Evolutionary conservation across 2,329 filamentous ascomycete genomes (phyloP).

Genomic region (Lithohypha guttulata): DNA sequence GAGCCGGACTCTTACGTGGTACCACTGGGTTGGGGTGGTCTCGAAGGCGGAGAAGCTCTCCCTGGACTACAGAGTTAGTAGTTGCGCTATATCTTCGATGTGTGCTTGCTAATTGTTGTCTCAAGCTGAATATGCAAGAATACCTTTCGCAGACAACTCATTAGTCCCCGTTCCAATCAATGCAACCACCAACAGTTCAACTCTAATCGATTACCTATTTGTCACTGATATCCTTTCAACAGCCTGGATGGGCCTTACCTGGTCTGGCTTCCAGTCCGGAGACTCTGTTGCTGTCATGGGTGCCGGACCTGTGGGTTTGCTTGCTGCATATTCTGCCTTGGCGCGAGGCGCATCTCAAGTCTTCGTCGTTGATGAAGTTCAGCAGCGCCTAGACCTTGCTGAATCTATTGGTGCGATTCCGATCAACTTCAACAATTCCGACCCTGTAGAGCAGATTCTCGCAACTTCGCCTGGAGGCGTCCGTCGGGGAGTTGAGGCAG

Average conservation of each 20-base stretch:
- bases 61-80: not conserved
- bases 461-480: not conserved
- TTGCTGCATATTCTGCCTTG: conserved; percentile 28
- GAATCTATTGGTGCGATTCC: not conserved
- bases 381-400: not conserved
- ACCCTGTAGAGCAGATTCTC: not conserved
- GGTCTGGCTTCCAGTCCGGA: conserved; percentile 58
- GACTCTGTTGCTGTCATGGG: conserved; percentile 75
- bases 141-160: not conserved
- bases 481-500: not conserved
- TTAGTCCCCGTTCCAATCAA: not conserved
- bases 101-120: not conserved
- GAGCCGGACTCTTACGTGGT: not conserved
- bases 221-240: not conserved
- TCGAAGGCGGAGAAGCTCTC: not conserved
- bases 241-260: not conserved
- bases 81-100: not conserved
- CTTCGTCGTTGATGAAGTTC: not conserved
- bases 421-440: not conserved
- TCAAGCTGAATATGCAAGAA: not conserved
- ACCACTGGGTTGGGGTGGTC: not conserved
- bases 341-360: not conserved
- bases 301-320: conserved; percentile 73
- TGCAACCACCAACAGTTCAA: not conserved
- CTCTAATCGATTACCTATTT: not conserved